Evolutionary conservation across 2,329 filamentous ascomycete genomes (phyloP), one percentile per base, ranked within the genome.

Genomic region (Botrytis hyacinthi): DNA sequence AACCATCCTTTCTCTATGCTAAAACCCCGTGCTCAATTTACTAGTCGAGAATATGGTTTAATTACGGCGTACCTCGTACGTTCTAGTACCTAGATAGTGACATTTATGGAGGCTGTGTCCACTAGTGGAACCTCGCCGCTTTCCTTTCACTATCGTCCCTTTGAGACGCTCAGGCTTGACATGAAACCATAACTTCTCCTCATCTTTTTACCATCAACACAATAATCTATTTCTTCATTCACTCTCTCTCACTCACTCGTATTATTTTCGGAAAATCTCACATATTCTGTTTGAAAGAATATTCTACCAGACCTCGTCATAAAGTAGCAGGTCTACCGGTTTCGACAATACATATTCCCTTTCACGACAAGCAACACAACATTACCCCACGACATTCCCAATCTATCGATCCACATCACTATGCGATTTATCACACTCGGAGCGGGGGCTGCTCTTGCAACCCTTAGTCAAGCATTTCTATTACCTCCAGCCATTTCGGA

Each of bases 401-500:
- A 9, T 22, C 16, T 8, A 40, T 60, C 62, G 61, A 59, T 72
- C 70, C 62, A 72, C 60, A 37, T 48, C 70, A 76, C 32, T 48
- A 81, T 81, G 79, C 75, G 68, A 73, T 75, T 77, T 51, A 59
- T 74, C n/a, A 75, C 75, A 42, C 67, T 78, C 10, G 75, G 74
- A 57, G 76, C 74, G 51, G 73, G 75, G 20, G 74, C 74, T 37
- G 75, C 76, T 46, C 54, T 78, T 29, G 76, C 75, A n/a, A 74
- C 72, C 37, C 61, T 75, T 16, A 70, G 73, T 48, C 79, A 82
- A 37, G 86, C 88, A 73, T 85, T 90, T 78, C 83, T 91, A 74
- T 77, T 91, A 71, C 84, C 88, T 48, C 86, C 89, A 73, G 82
- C 85, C 77, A 80, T 85, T 73, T 83, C 83, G 74, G 80, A 82